Evolutionary conservation across 208 protist genomes (phyloP), one percentile per base, ranked within the genome.

Genomic region (Acanthamoeba sp.): DNA sequence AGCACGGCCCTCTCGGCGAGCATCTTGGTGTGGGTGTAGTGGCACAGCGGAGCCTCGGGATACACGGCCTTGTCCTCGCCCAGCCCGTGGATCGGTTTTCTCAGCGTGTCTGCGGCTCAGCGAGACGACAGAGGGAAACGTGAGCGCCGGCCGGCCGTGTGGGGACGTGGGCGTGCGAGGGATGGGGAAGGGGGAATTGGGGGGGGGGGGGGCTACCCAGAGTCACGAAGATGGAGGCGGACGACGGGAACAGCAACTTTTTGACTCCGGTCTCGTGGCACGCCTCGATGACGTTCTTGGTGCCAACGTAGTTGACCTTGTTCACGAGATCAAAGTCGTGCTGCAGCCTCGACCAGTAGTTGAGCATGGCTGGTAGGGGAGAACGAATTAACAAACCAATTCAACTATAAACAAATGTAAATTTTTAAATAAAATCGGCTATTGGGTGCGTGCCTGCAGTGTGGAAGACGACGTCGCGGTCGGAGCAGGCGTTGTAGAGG

Each of bases 11-110:
- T 88, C 48, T 88, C 80, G 9, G 80, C 80, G 48, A 88, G n/a
- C 27, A 62, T 40, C 50, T 88, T 88, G 24, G 80, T 88, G 16
- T 62, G 9, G 18, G 80, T 42, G 50, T 88, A 88, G 80, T 88
- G 80, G 36, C 45, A 34, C 5, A 40, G 40, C 10, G 80, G 80
- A 10, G 32, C 16, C 48, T 57, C 22, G 48, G 80, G 42, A n/a
- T 88, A 88, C 32, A 7, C 14, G 0, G 42, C 32, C 10, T 48
- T 32, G 42, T 87, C 78, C 20, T 87, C 78, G 24, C 22, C 38
- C 48, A 48, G 16, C 16, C 38, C 78, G 14, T 57, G 78, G 36
- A 76, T 38, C 10, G 66, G 66, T 10, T 76, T 76, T 16, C 66
- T 76, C 66, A 76, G 10, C 0, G 36, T n/a, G 66, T 76, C 66